Evolutionary conservation across 306 rosid genomes (phyloP), one percentile per base, ranked within the genome.

Genomic region (Carpinus fangiana): DNA sequence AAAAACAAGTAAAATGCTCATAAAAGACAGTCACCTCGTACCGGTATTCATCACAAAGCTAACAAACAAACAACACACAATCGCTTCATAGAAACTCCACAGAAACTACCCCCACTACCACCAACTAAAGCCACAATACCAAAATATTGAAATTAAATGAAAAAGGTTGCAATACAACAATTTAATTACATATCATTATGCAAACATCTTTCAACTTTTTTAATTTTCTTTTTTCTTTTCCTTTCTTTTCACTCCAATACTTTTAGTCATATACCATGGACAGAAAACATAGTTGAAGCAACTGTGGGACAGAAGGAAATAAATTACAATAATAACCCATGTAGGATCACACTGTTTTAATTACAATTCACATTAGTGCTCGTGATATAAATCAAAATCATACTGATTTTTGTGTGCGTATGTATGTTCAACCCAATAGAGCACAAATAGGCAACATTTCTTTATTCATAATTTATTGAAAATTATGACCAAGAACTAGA

Each of bases 51-150:
- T 76, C 83, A 81, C 80, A 82, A 81, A 85, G 78, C 80, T 34
- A 88, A 83, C 93, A 86, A 88, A 85, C 93, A 85, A 87, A 90
- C 83, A 34, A 57, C 80, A 91, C 72, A 87, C 89, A 87, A 83
- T 90, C 80, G 88, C 97, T 92, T 90, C 86, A 83, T 91, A 87
- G 92, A 86, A 95, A 95, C 93, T 82, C 91, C 82, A 82, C 72
- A 76, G 81, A 85, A 93, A 89, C 98, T 41, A 90, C 82, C 98
- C 82, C 93, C 98, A 94, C 98, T 89, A 90, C 89, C 72, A 94
- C 26, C 26, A 23, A 23, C 26, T 23, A 23, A 23, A 23, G 26
- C 26, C 26, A 23, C 26, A 23, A 23, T 0, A 23, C 26, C 26
- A 23, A 23, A 23, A 23, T 23, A 23, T 23, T 23, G 1, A 23